Evolutionary conservation across 75 land plant genomes (phyloP), one percentile per base, ranked within the genome.

Genomic region (Pinus albicaulis): DNA sequence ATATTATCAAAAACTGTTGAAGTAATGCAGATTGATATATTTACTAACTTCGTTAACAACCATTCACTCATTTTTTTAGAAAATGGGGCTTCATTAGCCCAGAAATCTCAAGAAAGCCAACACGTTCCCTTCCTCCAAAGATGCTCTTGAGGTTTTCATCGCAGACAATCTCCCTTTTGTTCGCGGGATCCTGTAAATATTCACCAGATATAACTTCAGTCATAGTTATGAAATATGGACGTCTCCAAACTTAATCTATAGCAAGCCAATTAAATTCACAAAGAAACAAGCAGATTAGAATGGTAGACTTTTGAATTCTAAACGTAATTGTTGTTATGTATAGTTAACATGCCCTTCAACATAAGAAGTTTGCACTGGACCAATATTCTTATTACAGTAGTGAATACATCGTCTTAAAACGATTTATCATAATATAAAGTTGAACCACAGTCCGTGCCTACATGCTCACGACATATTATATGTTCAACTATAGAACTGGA

Each of bases 31-130:
- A 63, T 63, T 14, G 26, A 63, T 31, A 63, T 63, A 63, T 26
- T 14, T 63, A 16, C 66, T 26, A 14, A 3, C 66, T 13, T 15
- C 5, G 66, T 28, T 28, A 19, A 16, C 48, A 66, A n/a, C 19
- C 7, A 20, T 17, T 66, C 20, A 10, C 11, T 38, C 44, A 66
- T 63, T 63, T 7, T 38, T 75, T 61, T 23, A 75, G 4, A 44
- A 89, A 89, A 81, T 89, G 91, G 22, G 88, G 86, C 78, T 55
- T 79, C 24, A 89, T 64, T 58, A 89, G 75, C 36, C 84, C 83
- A 19, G 88, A 77, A 79, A 89, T 80, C 81, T 89, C 91, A 56
- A 89, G 88, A 71, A 89, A 89, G 26, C 85, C 85, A 70, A 89
- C 84, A 1, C 84, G 79, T 57, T 89, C 76, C 41, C 68, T 57